Base-by-base conservation (phyloP, 805 yeast species). In the Saturnispora sanitii region DNA sequence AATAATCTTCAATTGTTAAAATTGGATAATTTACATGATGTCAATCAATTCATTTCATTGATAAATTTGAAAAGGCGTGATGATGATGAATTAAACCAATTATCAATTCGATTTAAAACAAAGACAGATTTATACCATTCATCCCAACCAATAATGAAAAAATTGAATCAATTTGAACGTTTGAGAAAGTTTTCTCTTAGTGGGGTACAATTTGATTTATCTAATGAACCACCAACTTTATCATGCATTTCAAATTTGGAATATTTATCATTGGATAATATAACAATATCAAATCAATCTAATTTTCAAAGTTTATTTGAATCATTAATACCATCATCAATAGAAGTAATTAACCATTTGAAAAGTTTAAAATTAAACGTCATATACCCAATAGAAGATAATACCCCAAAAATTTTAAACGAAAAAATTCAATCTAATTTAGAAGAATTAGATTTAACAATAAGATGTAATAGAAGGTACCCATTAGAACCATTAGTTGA, bases 381-480 rank as follows among this genome's bases (percentile, higher is more conserved):
- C 12, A 49, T 54, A 22, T 54, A 54, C 30, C 36, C 50, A 1
- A 16, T 32, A 2, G 46, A 33, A 13, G 59, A 57, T 37, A 37
- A 48, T 2, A 41, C 46, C 4, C 49, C 50, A 2, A 30, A 36
- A 6, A 49, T 55, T 37, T 27, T 57, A 9, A 25, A 20, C 8
- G 38, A 40, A 15, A 20, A 17, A 12, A 21, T 49, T 4, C 46
- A 53, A 36, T n/a, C n/a, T n/a, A 47, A 55, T 23, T 42, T 57
- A 6, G 33, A 17, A 9, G 53, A 56, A 40, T 43, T 56, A 12
- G 57, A 54, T 31, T 22, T 56, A 4, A 45, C 38, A 3, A 44
- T 56, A 4, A 40, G 54, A 17, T 50, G 46, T 39, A 55, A 55
- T 39, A 41, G 27, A 11, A 38, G 48, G 28, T 49, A 50, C 38